A percentile compares a stretch with the other conserved stretches of the same genome.
phyloP scores from a whole-genome alignment of 495 filamentous ascomycete species.

The Xylaria acuta region DNA sequence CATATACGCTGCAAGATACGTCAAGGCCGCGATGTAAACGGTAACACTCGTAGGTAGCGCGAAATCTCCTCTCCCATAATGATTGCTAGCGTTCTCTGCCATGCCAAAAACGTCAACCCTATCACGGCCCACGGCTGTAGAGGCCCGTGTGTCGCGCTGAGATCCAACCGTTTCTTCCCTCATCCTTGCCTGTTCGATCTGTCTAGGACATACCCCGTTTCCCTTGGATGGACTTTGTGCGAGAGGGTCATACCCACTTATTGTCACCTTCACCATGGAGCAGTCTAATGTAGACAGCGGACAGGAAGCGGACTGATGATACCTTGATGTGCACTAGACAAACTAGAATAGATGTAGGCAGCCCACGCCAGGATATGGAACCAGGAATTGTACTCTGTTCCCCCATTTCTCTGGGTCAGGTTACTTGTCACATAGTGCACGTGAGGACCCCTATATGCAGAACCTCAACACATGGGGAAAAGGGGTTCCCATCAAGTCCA shows the following conservation, averaged over 20 bases:
- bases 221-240: background rate
- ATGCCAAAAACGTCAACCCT: background rate
- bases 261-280: background rate
- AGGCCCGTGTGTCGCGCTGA: background rate
- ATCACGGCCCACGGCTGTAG: background rate
- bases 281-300: constrained; percentile 5
- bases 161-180: constrained; percentile 20
- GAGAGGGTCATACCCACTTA: background rate
- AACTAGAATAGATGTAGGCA: background rate
- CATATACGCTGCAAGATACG: constrained; percentile 14
- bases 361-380: background rate
- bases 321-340: background rate
- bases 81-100: constrained; percentile 6
- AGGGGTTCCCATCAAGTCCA: background rate
- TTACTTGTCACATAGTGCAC: background rate
- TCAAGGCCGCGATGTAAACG: constrained; percentile 17
- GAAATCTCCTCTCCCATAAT: constrained; percentile 1
- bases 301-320: background rate
- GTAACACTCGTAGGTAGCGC: constrained; percentile 7
- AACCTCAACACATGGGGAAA: background rate
- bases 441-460: background rate
- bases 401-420: background rate
- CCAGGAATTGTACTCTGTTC: background rate
- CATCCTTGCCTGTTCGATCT: constrained; percentile 5
- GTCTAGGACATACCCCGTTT: background rate